A percentile compares a stretch with the other conserved stretches of the same genome.
phyloP scores from a whole-genome alignment of 1,284 basidiomycete species.

The Ganoderma meredithae region DNA sequence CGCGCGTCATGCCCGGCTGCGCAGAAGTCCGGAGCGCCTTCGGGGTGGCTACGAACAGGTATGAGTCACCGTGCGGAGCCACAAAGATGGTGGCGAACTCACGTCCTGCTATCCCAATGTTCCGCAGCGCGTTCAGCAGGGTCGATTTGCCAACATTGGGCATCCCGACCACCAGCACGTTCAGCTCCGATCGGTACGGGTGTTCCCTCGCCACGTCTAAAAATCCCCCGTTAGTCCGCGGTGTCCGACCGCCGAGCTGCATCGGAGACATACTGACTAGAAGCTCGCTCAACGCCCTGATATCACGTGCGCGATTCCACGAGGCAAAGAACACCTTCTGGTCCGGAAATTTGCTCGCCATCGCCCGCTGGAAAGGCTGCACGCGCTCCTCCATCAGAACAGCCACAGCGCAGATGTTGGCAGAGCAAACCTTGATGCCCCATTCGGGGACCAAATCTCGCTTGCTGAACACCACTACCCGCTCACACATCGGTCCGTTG shows the following conservation, averaged over 20 bases:
- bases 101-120: conserved; percentile 90
- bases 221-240: conserved; percentile 7
- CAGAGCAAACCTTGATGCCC: conserved; percentile 77
- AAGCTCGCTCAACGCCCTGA: conserved; percentile 66
- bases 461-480: conserved; percentile 94
- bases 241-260: conserved; percentile 4
- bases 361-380: conserved; percentile 75
- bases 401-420: conserved; percentile 9
- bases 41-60: conserved; percentile 54
- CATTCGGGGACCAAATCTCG: conserved; percentile 88
- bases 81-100: conserved; percentile 29
- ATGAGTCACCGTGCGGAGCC: conserved; percentile 5
- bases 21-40: conserved; percentile 93
- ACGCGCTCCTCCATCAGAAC: conserved; percentile 6
- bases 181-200: conserved; percentile 75
- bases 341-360: conserved; percentile 70
- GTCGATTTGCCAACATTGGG: conserved; percentile 99
- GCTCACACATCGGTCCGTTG: conserved; percentile 65
- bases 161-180: conserved; percentile 95
- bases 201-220: conserved; percentile 76
- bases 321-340: conserved; percentile 75
- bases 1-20: conserved; percentile 87
- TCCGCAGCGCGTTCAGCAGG: conserved; percentile 90
- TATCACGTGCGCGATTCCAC: conserved; percentile 70
- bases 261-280: conserved; percentile 70